Evolutionary conservation across 257 asterid species (phyloP).

Genomic region (Nicotiana tabacum): DNA sequence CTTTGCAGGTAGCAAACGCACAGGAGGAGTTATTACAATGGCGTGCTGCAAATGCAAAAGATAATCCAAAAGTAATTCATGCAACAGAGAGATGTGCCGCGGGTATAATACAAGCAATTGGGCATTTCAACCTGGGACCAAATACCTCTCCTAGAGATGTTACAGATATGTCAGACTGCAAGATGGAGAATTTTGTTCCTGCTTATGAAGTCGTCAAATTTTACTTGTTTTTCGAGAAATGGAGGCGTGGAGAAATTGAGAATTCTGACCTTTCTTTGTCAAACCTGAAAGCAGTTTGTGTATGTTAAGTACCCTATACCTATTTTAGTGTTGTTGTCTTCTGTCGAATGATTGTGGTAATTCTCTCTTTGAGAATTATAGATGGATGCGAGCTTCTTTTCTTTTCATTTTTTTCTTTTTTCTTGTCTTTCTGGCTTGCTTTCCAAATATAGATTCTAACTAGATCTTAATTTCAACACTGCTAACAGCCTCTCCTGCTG

Average conservation of each 20-base stretch:
- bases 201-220: slow-evolving; percentile 78
- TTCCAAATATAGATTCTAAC: background rate
- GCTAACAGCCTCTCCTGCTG: background rate
- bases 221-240: slow-evolving; percentile 68
- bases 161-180: slow-evolving; percentile 44
- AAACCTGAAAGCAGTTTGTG: slow-evolving; percentile 61
- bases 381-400: background rate
- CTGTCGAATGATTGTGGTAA: background rate
- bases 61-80: slow-evolving; percentile 71
- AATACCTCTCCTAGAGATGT: slow-evolving; percentile 70
- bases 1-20: slow-evolving; percentile 75
- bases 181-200: slow-evolving; percentile 62
- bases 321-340: background rate
- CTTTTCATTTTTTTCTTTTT: background rate
- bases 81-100: slow-evolving; percentile 96
- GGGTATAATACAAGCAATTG: slow-evolving; percentile 91
- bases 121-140: slow-evolving; percentile 85
- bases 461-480: background rate
- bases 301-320: slow-evolving; percentile 34
- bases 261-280: slow-evolving; percentile 62
- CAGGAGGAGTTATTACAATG: slow-evolving; percentile 93
- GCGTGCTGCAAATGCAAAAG: slow-evolving; percentile 79
- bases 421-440: background rate
- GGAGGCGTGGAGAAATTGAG: slow-evolving; percentile 91
- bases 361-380: background rate